Evolutionary conservation across 1,284 basidiomycete genomes (phyloP).

Genomic region (Trichosporon faecale): DNA sequence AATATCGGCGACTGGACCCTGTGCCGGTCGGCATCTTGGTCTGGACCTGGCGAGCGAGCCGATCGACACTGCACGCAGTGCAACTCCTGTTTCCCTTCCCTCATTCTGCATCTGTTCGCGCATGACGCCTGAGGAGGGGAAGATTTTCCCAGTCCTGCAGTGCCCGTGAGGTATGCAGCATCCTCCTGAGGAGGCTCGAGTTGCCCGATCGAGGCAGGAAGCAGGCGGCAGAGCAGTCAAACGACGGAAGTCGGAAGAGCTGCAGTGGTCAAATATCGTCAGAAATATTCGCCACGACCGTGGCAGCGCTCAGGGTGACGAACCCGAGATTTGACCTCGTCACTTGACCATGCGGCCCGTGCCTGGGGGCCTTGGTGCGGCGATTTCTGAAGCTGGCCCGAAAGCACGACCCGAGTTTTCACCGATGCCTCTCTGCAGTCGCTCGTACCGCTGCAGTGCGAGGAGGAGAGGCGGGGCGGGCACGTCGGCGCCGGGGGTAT

Average conservation of each 20-base stretch:
- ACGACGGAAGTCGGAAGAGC: background rate
- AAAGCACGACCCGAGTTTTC: background rate
- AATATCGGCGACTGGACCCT: background rate
- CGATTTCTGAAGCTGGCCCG: background rate
- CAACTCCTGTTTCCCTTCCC: no score
- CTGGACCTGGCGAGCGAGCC: background rate
- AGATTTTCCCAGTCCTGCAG: background rate
- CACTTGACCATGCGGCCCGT: background rate
- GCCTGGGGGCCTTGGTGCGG: background rate
- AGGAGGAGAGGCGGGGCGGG: no score
- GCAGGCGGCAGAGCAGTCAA: background rate
- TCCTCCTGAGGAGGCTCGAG: background rate
- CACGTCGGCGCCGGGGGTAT: no score
- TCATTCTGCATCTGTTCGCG: background rate
- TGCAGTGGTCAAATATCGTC: slow-evolving; percentile 1
- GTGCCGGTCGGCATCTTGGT: background rate
- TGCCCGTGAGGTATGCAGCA: background rate
- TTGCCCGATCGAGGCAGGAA: background rate
- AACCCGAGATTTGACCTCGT: background rate
- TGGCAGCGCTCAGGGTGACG: background rate
- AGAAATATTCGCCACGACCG: slow-evolving; percentile 4
- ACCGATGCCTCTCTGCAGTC: background rate
- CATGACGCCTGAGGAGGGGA: background rate
- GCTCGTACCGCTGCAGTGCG: no score
- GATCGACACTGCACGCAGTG: background rate